Conservation (phyloP, 306 rosid species). For the Lathyrus sativus region DNA sequence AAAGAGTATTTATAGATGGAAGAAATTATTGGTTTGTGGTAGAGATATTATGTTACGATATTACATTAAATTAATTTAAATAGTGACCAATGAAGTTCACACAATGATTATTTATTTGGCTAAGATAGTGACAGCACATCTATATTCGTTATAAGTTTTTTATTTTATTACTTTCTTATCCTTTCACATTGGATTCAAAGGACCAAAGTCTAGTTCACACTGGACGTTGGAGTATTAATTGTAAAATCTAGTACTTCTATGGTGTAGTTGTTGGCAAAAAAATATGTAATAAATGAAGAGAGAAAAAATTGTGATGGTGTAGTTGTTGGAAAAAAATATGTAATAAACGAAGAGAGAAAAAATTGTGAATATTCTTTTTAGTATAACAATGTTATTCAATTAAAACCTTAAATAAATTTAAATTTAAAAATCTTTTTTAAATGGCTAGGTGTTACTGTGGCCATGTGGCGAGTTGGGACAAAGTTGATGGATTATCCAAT, state of each 20-base stretch:
- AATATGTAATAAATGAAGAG: not conserved
- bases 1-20: conserved; percentile 61
- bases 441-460: too few species aligned
- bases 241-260: not conserved
- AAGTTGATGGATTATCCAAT: too few species aligned
- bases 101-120: conserved; percentile 1
- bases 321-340: too few species aligned
- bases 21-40: conserved; percentile 24
- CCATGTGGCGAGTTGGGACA: too few species aligned
- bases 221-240: not conserved
- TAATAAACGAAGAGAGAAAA: too few species aligned
- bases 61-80: conserved; percentile 20
- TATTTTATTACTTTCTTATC: not conserved
- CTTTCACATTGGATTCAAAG: conserved; percentile 5
- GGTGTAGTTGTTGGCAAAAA: not conserved
- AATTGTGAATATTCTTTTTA: too few species aligned
- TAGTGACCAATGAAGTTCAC: conserved; percentile 10
- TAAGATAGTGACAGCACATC: conserved; percentile 19
- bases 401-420: too few species aligned
- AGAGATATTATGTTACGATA: conserved; percentile 29
- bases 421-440: too few species aligned
- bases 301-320: too few species aligned
- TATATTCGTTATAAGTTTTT: not conserved
- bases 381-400: too few species aligned
- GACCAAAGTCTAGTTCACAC: conserved; percentile 24